Evolutionary conservation across 2,329 filamentous ascomycete genomes (phyloP), one percentile per base, ranked within the genome.

Genomic region (Aureobasidium mangrovei): DNA sequence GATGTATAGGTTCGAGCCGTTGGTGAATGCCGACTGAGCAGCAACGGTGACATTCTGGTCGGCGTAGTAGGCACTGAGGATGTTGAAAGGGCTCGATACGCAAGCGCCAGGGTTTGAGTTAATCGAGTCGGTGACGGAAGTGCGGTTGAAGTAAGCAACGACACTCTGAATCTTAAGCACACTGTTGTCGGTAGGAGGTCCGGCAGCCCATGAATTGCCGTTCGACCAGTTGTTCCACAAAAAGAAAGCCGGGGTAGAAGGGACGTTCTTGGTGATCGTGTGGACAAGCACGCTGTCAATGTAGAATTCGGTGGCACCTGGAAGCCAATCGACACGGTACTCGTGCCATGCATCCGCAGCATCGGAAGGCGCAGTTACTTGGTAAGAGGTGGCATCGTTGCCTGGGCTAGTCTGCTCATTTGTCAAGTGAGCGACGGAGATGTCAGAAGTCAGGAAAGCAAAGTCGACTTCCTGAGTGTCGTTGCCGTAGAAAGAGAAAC

Each of bases 401-500:
- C 77, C 70, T 4, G 74, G 74, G 64, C 89, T 87, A 51, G 89
- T 73, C 0, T 81, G 78, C 59, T 77, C 84, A 33, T 73, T 74
- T 24, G 71, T 67, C 63, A 90, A 86, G 32, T 56, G 47, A 10
- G 42, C 24, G 7, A 44, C 12, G 12, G 45, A 26, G 8, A 47
- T 56, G 45, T 56, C 54, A 6, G 41, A 38, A 18, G 53, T 55
- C 35, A 55, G 27, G 44, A 55, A 55, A 60, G 91, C 87, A 70
- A 91, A 83, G 65, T 91, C 86, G 61, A 91, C 88, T 63, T 91
- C 86, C 64, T 88, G 83, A 1, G 83, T 85, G 67, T 91, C 82
- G 66, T 89, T 87, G 69, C 80, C 81, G 67, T 87, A 90, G 84
- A 85, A 91, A 68, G 89, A 90, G 70, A 91, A 89, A 6, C 86